Base-by-base conservation (phyloP, 768 basidiomycete genomes). In the Serendipita sp. region DNA sequence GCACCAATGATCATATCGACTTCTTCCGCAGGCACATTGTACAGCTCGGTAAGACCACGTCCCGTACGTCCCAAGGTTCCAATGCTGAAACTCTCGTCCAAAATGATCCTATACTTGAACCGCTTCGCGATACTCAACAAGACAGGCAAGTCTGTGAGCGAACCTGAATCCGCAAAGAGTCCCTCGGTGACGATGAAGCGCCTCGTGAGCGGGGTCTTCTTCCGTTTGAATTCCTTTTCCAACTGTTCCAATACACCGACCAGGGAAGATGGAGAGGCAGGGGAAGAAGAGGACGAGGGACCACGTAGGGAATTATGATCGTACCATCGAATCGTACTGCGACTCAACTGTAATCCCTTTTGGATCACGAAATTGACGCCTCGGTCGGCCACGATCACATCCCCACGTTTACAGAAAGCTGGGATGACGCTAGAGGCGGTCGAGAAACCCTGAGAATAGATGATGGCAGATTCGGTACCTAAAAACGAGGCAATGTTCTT, bases 311-410 rank as follows among this genome's bases (percentile, higher is more conserved):
- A 93, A 69, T 95, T 96, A 72, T 98, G 96, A 69, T 97, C 94
- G 72, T 83, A 99, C 91, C 91, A 99, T 64, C 90, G 83, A 38
- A 98, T 83, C 0, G 88, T 92, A 3, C 86, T 90, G 45, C 96
- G 85, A 18, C 88, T 89, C 66, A 97, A 91, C 73, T 95, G 88
- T 34, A 98, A 84, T 16, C 95, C 96, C 75, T 93, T 95, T 73
- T 97, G 94, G 64, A 97, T 89, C 15, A 90, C 85, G 73, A 98
- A 92, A 74, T 89, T 95, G 69, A 93, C 85, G n/a, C 86, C 83
- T n/a, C 91, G 85, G 74, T 99, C 95, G 2, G 92, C 93, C n/a
- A 99, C 89, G 70, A 99, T 94, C 71, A 99, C 84, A 71, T 99
- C 95, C 1, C 93, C 94, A 67, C 95, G 85, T 73, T 99, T 98